Conservation (phyloP, 2,329 filamentous ascomycete genomes). For the Arthrinium phaeospermum region DNA sequence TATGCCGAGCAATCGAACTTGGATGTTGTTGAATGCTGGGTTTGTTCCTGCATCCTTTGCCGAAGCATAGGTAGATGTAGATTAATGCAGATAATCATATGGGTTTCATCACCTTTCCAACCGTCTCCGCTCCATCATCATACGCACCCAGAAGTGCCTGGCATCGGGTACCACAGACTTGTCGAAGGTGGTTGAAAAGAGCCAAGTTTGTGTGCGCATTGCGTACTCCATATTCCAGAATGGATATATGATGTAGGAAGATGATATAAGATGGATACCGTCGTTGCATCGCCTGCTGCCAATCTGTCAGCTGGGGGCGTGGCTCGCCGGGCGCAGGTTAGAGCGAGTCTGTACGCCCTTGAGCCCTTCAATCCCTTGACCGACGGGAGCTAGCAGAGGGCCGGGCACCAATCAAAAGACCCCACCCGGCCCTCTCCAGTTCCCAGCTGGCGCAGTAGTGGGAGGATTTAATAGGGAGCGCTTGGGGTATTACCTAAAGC, state of each 20-base stretch:
- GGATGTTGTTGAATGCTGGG: background rate
- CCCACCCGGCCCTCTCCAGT: constrained; percentile 2
- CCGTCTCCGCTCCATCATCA: background rate
- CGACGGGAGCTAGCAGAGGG: constrained; percentile 11
- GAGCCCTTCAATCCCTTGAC: background rate
- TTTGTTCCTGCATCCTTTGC: background rate
- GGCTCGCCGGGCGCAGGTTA: background rate
- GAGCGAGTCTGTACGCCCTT: background rate
- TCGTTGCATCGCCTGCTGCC: background rate
- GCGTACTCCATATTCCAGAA: background rate
- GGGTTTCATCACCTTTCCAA: background rate
- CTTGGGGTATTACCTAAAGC: background rate
- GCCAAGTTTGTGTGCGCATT: background rate
- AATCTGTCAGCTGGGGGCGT: background rate
- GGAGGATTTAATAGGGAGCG: background rate
- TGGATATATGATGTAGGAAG: background rate
- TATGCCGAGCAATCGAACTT: background rate
- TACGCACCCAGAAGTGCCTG: background rate
- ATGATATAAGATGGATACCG: background rate
- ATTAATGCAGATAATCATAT: background rate
- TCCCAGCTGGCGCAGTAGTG: background rate
- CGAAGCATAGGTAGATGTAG: background rate
- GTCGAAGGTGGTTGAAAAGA: background rate
- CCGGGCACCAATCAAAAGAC: constrained; percentile 11
- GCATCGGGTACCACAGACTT: too few relatives aligned